phyloP scores from a whole-genome alignment of 768 basidiomycete genomes.

The Amanita polypyramis region DNA sequence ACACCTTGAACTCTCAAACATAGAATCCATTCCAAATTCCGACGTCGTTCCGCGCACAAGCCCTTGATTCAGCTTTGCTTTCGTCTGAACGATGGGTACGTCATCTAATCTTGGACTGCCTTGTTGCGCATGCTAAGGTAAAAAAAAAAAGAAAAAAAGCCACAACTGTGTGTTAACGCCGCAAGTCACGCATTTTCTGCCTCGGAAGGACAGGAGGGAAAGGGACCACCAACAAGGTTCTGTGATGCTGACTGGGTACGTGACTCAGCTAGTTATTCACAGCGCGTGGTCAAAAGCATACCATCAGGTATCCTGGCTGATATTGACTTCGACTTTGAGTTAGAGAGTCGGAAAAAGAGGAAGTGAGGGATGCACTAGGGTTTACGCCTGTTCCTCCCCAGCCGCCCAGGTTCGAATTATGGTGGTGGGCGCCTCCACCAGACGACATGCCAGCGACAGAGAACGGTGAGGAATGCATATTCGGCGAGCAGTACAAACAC shows the following conservation, averaged over 20 bases:
- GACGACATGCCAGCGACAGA: constrained; percentile 53
- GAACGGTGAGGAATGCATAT: constrained; percentile 37
- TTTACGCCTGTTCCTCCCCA: constrained; percentile 36
- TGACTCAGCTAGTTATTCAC: background rate
- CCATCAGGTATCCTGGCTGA: constrained; percentile 76
- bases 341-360: constrained; percentile 56
- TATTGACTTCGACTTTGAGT: constrained; percentile 69
- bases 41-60: constrained; percentile 52
- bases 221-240: constrained; percentile 7
- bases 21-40: constrained; percentile 77
- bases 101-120: constrained; percentile 61
- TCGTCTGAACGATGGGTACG: constrained; percentile 64
- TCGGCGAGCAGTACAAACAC: too few species aligned
- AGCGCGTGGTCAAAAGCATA: constrained; percentile 22
- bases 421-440: constrained; percentile 35
- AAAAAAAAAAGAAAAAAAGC: too few species aligned
- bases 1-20: constrained; percentile 69
- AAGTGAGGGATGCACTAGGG: constrained; percentile 30
- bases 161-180: background rate
- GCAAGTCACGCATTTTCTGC: constrained; percentile 32
- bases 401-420: constrained; percentile 36
- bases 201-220: background rate
- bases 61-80: constrained; percentile 69
- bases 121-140: constrained; percentile 33
- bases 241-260: constrained; percentile 47